phyloP scores from a whole-genome alignment of 768 basidiomycete genomes.

The Cystofilobasidium macerans region DNA sequence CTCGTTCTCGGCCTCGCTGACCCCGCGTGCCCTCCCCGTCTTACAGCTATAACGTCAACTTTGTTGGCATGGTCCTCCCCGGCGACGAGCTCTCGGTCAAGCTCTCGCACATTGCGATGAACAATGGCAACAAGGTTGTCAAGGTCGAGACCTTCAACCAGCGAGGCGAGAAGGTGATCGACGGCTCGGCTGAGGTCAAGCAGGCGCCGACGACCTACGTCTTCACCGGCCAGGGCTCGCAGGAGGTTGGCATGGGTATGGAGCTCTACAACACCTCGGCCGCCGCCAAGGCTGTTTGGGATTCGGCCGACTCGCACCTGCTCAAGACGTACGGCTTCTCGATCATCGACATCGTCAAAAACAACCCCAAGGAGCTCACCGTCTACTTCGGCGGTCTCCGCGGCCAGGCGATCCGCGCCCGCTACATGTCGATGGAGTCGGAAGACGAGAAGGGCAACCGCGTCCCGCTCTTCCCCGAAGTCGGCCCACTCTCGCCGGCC shows the following conservation, averaged over 20 bases:
- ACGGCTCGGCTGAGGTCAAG: slow-evolving; percentile 82
- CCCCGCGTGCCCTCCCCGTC: background rate
- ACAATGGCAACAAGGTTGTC: slow-evolving; percentile 83
- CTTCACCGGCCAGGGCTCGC: slow-evolving; percentile 96
- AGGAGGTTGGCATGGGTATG: slow-evolving; percentile 99
- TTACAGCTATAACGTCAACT: slow-evolving; percentile 75
- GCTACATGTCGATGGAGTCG: slow-evolving; percentile 99
- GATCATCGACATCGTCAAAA: slow-evolving; percentile 95
- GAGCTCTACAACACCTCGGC: slow-evolving; percentile 86
- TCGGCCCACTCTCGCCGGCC: slow-evolving; percentile 76
- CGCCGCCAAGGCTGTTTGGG: slow-evolving; percentile 94
- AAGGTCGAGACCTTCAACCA: slow-evolving; percentile 75
- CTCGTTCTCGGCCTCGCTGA: slow-evolving; percentile 17
- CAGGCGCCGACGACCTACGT: slow-evolving; percentile 83
- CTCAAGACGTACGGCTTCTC: slow-evolving; percentile 59
- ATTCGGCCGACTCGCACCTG: slow-evolving; percentile 84
- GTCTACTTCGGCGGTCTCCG: slow-evolving; percentile 99
- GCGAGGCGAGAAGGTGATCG: slow-evolving; percentile 78
- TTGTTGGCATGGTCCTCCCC: slow-evolving; percentile 94
- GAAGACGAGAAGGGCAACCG: slow-evolving; percentile 93
- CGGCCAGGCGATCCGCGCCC: slow-evolving; percentile 91
- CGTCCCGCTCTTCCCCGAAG: slow-evolving; percentile 88
- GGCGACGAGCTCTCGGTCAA: slow-evolving; percentile 75
- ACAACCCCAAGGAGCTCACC: slow-evolving; percentile 95
- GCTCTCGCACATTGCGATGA: slow-evolving; percentile 82